Conservation (phyloP, 441 rosid genomes). For the Erodium texanum region DNA sequence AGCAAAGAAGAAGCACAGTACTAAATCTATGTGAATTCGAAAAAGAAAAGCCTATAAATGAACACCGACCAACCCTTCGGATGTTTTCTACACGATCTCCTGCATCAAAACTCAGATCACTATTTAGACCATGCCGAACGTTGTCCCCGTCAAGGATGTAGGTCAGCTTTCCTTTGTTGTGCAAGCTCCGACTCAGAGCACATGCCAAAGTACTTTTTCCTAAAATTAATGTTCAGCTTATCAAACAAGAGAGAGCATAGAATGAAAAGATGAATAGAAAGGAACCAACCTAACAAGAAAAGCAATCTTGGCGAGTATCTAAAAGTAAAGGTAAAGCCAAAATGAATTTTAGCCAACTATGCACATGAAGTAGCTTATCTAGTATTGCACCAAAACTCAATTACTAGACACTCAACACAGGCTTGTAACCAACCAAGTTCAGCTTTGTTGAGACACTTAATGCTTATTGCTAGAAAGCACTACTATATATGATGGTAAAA, state of each 20-base stretch:
- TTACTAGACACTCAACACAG: too few relatives aligned
- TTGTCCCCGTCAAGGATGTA: conserved; percentile 75
- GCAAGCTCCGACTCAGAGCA: conserved; percentile 42
- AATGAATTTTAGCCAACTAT: not conserved
- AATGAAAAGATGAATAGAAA: too few relatives aligned
- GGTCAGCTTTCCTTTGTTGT: conserved; percentile 47
- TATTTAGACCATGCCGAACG: conserved; percentile 60
- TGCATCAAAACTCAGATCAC: conserved; percentile 52
- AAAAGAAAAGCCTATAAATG: not conserved
- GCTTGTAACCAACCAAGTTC: too few relatives aligned
- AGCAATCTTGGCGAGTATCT: too few relatives aligned
- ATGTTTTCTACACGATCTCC: conserved; percentile 66
- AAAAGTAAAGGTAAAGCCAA: too few relatives aligned
- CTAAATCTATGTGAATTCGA: not conserved
- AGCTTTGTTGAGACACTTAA: too few relatives aligned
- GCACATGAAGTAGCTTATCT: not conserved
- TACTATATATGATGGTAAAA: too few relatives aligned
- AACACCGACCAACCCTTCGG: conserved; percentile 45
- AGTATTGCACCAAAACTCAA: too few relatives aligned
- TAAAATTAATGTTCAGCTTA: conserved; percentile 12
- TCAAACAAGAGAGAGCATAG: too few relatives aligned
- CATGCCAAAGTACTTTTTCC: conserved; percentile 75
- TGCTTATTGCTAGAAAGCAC: too few relatives aligned
- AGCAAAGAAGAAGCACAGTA: too few relatives aligned
- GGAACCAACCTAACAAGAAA: too few relatives aligned